phyloP scores from a whole-genome alignment of 305 asterid genomes.

The Withania somnifera region DNA sequence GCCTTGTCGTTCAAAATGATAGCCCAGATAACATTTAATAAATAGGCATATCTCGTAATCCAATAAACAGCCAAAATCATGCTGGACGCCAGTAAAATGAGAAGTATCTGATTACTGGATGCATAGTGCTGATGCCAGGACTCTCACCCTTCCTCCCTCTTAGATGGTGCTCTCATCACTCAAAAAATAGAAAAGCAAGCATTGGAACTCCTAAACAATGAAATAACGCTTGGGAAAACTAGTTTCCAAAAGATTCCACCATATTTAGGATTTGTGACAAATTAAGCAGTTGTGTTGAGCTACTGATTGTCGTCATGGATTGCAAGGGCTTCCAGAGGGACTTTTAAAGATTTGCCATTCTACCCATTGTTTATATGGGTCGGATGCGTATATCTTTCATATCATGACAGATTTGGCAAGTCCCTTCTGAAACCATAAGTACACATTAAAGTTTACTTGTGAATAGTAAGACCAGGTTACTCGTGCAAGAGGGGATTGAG shows the following conservation, averaged over 20 bases:
- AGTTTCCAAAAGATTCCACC: too few relatives aligned
- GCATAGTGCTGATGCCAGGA: background rate
- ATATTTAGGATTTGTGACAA: background rate
- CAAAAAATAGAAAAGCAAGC: background rate
- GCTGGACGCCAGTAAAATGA: background rate
- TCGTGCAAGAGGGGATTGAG: background rate
- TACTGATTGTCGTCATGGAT: background rate
- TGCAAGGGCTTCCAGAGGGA: background rate
- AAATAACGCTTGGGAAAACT: background rate
- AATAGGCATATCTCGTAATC: background rate
- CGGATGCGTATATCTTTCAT: background rate
- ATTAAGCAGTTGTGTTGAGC: background rate
- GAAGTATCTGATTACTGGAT: background rate
- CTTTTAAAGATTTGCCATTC: background rate
- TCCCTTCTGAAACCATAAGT: background rate
- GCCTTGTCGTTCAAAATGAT: background rate
- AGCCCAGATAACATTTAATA: background rate
- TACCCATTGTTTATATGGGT: background rate
- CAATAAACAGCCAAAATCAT: background rate
- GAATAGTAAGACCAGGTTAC: background rate
- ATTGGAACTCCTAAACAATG: background rate
- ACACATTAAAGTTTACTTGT: background rate
- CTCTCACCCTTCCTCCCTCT: background rate
- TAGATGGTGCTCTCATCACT: background rate
- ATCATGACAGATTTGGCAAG: background rate